Evolutionary conservation across 192 early-diverging fungal genomes (phyloP), one percentile per base, ranked within the genome.

Genomic region (Entomortierella lignicola): DNA sequence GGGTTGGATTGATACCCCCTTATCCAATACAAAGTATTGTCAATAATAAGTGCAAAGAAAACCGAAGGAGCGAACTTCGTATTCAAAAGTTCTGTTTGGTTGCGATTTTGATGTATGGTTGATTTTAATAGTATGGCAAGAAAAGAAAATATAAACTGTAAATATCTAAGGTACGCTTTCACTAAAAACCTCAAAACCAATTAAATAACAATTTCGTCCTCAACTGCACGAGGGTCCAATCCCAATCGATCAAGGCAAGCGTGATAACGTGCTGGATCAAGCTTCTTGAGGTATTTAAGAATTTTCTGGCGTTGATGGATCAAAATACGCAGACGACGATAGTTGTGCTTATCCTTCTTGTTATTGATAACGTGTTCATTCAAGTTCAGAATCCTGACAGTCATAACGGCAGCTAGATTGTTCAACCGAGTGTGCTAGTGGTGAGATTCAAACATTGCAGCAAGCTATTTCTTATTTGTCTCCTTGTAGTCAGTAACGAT

Each of bases 281-380:
- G 77, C 60, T 90, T 87, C 84, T 94, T 91, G 39, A 99, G 85
- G 82, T 99, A 99, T 82, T 93, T 94, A 30, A 99, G 88, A 27
- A 97, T 89, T 51, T 88, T 89, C 50, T 91, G 90, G 27, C 96
- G 88, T 84, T 95, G 93, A 66, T 94, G 92, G 51, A 95, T 82
- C 77, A 92, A 87, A 55, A 86, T 86, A 61, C 94, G 91, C 67
- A 98, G 89, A 51, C 88, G 82, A 56, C 94, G 90, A 71, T 95
- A 94, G 84, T 93, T 97, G 65, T 93, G 92, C 71, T 89, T 93
- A 83, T 99, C 97, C 84, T 99, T 99, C 60, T 83, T 85, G 82
- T 94, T 86, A 32, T 85, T 84, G 50, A 87, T 79, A 68, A 98
- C 66, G 79, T 99, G 97, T 20, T 89, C 86, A 59, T 91, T 69